phyloP scores from a whole-genome alignment of 805 yeast genomes.

The Candida multigemmis region DNA sequence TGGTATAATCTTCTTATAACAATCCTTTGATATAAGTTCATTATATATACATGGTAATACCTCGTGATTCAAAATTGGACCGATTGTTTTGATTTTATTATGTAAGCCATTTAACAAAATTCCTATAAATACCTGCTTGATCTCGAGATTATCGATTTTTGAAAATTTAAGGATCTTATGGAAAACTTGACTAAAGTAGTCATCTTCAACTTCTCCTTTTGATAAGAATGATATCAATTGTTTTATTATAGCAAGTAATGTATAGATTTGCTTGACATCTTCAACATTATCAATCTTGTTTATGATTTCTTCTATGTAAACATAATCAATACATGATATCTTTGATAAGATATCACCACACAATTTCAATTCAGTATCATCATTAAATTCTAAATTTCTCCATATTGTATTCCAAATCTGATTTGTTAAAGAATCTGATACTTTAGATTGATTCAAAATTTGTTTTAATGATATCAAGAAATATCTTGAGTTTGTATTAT shows the following conservation, averaged over 20 bases:
- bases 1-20: slow-evolving; percentile 55
- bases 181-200: slow-evolving; percentile 8
- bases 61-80: slow-evolving; percentile 30
- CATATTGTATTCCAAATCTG: slow-evolving; percentile 17
- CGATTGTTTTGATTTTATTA: slow-evolving; percentile 40
- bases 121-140: slow-evolving; percentile 49
- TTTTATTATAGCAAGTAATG: slow-evolving; percentile 24
- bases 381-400: slow-evolving; percentile 4
- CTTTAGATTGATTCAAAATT: slow-evolving; percentile 9
- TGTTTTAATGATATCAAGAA: slow-evolving; percentile 12
- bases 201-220: slow-evolving; percentile 5
- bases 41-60: slow-evolving; percentile 43
- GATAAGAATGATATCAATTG: slow-evolving; percentile 13
- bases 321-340: slow-evolving; percentile 9
- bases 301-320: slow-evolving; percentile 9
- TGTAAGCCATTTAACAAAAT: slow-evolving; percentile 53
- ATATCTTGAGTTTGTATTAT: slow-evolving; percentile 5
- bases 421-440: slow-evolving; percentile 11
- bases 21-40: slow-evolving; percentile 47
- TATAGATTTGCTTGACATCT: slow-evolving; percentile 12
- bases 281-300: slow-evolving; percentile 5
- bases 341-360: slow-evolving; percentile 27
- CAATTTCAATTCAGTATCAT: slow-evolving; percentile 13
- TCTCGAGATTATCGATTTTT: slow-evolving; percentile 31
- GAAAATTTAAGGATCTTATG: slow-evolving; percentile 12